Conservation (phyloP, 768 basidiomycete genomes). For the Trametes elegans region DNA sequence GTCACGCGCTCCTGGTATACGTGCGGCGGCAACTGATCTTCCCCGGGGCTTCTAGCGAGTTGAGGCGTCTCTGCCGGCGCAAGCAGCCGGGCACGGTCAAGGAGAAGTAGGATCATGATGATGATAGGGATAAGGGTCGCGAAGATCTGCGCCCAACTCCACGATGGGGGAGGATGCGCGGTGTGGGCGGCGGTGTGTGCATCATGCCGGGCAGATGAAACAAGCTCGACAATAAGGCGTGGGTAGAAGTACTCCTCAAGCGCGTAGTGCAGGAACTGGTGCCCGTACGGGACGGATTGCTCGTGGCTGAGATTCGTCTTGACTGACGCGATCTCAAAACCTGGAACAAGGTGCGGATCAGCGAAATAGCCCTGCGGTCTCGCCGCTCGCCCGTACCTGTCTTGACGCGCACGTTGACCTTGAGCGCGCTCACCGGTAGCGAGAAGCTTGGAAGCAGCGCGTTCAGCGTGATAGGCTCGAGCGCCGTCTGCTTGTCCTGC, state of each 20-base stretch:
- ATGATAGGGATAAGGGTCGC: neutral
- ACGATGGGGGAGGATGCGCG: neutral
- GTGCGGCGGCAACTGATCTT: neutral
- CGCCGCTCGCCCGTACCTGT: constrained; percentile 49
- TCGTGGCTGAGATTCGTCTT: constrained; percentile 59
- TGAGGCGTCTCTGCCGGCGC: constrained; percentile 19
- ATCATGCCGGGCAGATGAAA: constrained; percentile 20
- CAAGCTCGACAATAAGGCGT: constrained; percentile 34
- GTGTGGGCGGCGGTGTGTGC: neutral
- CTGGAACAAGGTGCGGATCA: constrained; percentile 27
- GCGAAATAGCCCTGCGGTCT: neutral
- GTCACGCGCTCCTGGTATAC: constrained; percentile 16
- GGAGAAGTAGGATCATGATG: neutral
- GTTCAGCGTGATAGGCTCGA: constrained; percentile 32
- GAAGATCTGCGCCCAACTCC: neutral
- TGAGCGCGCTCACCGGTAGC: constrained; percentile 63
- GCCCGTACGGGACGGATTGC: constrained; percentile 38
- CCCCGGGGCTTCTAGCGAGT: neutral
- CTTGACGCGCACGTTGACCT: constrained; percentile 54
- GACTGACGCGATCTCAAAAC: constrained; percentile 42
- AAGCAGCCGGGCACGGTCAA: constrained; percentile 7
- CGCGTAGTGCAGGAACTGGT: constrained; percentile 54
- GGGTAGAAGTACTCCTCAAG: constrained; percentile 60
- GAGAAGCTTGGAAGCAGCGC: constrained; percentile 71
- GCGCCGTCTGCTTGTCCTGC: constrained; percentile 37